Conservation (phyloP, 1,284 basidiomycete species). For the Leccinum pachyderme region DNA sequence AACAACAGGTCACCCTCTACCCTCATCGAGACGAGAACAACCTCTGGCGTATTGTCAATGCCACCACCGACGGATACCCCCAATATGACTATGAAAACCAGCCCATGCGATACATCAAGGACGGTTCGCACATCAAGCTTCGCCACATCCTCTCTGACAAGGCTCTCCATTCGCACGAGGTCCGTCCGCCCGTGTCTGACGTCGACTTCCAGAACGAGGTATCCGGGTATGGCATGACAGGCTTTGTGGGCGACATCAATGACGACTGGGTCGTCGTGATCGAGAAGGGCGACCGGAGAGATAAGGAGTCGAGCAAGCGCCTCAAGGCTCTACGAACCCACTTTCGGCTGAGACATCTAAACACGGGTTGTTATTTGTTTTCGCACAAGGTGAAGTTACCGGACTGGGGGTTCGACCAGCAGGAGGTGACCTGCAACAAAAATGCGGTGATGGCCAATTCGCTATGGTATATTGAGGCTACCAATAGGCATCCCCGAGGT, state of each 20-base stretch:
- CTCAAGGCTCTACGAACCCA: slow-evolving; percentile 80
- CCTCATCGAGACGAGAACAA: slow-evolving; percentile 95
- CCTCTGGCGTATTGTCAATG: slow-evolving; percentile 81
- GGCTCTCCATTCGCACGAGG: slow-evolving; percentile 91
- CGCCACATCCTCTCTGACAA: slow-evolving; percentile 83
- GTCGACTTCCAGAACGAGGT: slow-evolving; percentile 99
- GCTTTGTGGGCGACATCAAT: slow-evolving; percentile 87
- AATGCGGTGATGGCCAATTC: slow-evolving; percentile 90
- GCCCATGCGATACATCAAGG: slow-evolving; percentile 64
- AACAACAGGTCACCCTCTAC: slow-evolving; percentile 98
- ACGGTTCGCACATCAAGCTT: slow-evolving; percentile 78
- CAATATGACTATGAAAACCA: slow-evolving; percentile 56
- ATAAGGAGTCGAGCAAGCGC: slow-evolving; percentile 67
- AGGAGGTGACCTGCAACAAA: slow-evolving; percentile 98
- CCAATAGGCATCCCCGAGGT: slow-evolving; percentile 69
- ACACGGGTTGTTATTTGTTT: slow-evolving; percentile 95
- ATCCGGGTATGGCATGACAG: slow-evolving; percentile 88
- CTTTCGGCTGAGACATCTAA: slow-evolving; percentile 82
- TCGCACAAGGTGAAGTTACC: slow-evolving; percentile 97
- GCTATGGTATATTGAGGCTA: slow-evolving; percentile 94
- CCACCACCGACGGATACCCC: slow-evolving; percentile 48
- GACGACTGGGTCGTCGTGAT: slow-evolving; percentile 97
- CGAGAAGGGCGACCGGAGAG: slow-evolving; percentile 62
- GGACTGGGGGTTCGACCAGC: slow-evolving; percentile 97
- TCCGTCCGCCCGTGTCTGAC: slow-evolving; percentile 93